These are phyloP conservation scores for Bryoerythrophyllum caledonicum DNA, from an alignment of 225 moss, liverwort and hornwort species.

Conservation along the genomic window DNA sequence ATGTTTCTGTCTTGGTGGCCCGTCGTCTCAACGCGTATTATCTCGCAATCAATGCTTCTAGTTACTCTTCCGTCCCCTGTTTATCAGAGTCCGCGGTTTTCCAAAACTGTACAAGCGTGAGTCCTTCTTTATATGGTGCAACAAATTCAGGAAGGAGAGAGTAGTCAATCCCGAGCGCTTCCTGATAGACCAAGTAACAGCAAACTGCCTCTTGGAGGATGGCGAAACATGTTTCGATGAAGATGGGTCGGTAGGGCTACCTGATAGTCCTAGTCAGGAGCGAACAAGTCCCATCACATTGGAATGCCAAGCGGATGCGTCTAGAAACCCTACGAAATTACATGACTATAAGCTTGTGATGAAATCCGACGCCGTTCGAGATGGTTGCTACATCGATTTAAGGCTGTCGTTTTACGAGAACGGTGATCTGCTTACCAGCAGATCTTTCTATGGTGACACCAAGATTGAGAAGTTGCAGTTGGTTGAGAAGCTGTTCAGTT, in stretches of 20 bases:
- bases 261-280: background rate
- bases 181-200: background rate
- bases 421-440: background rate
- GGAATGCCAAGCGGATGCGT: background rate
- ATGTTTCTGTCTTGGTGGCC: rapidly evolving
- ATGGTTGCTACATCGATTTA: background rate
- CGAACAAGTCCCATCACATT: background rate
- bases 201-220: background rate
- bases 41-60: background rate
- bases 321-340: rapidly evolving
- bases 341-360: background rate
- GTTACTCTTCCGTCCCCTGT: background rate
- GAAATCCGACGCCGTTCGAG: background rate
- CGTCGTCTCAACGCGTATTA: background rate
- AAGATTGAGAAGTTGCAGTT: background rate
- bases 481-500: background rate
- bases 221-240: background rate
- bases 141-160: conserved; percentile 14
- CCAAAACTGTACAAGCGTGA: background rate
- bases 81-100: background rate
- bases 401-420: background rate
- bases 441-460: rapidly evolving
- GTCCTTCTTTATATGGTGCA: conserved; percentile 18
- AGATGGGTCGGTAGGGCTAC: background rate
- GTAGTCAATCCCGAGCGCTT: background rate